Percentiles rank a stretch among this genome's conserved stretches.
phyloP scores from a whole-genome alignment of 2,329 filamentous ascomycete species.

The Neurospora sp. region DNA sequence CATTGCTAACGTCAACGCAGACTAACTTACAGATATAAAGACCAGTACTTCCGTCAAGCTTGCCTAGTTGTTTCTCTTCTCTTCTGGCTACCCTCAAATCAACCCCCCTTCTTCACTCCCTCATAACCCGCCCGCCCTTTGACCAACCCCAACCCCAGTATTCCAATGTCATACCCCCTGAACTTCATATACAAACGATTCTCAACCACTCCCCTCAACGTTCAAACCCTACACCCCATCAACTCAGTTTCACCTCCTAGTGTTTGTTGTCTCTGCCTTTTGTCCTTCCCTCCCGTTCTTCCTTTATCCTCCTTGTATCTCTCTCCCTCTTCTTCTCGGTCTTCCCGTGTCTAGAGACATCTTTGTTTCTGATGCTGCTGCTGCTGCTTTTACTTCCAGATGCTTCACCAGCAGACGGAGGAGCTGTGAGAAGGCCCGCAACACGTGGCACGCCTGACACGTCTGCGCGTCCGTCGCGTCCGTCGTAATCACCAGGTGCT shows the following conservation, averaged over 20 bases:
- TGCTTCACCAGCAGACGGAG: neutral
- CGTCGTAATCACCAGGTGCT: too few relatives aligned
- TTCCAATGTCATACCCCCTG: neutral
- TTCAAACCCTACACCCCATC: neutral
- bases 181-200: neutral
- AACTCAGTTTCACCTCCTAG: neutral
- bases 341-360: neutral
- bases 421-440: too few relatives aligned
- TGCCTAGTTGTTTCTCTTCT: neutral
- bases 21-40: neutral
- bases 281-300: neutral
- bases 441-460: too few relatives aligned
- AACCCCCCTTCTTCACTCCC: neutral
- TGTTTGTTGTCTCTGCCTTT: neutral
- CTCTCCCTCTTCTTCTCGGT: neutral
- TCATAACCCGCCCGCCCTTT: neutral
- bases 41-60: neutral
- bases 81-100: neutral
- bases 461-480: too few relatives aligned
- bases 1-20: neutral
- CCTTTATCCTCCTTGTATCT: neutral
- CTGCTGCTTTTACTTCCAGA: too few relatives aligned
- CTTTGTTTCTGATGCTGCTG: neutral
- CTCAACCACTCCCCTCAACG: neutral
- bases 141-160: neutral